Evolutionary conservation across 169 alveolate genomes (phyloP), one percentile per base, ranked within the genome.

Genomic region (Eimeria mitis): DNA sequence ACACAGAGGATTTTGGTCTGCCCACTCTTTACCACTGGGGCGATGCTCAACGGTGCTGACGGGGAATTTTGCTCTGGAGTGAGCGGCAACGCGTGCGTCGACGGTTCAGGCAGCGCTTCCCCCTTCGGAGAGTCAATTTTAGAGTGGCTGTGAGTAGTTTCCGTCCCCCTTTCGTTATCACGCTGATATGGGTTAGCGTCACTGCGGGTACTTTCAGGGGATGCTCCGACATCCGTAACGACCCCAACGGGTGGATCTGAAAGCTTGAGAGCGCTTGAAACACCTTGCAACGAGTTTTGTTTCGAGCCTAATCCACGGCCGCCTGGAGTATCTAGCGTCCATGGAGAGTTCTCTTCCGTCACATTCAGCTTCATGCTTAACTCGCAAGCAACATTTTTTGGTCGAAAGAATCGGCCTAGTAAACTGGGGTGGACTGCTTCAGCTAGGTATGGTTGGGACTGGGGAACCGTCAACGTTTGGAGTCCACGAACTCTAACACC

Each of bases 361-460:
- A 78, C 68, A 44, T 49, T 78, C 68, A 78, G 13, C 65, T 78
- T 78, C n/a, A 47, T 13, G 65, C 44, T 78, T 23, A 49, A 28
- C 47, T 78, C 65, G 68, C 2, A 52, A 31, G 70, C 52, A 49
- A n/a, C 88, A 21, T 78, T 49, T 49, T 49, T 44, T 8, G 88
- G 88, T 42, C 90, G 75, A 37, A 28, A 52, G 31, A 83, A 83
- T 5, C 76, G 90, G 54, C 90, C 90, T 54, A 59, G 59, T 25
- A 83, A 56, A 47, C 56, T 59, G 40, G 90, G 37, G 73, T 19
- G 90, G 23, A 83, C 68, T 7, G 90, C 25, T n/a, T 54, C 56
- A 4, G 90, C 90, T n/a, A 83, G 31, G 34, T 83, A 83, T 23
- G 90, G 90, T 14, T 83, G 90, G 34, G 90, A 54, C 56, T 83